A percentile compares a stretch with the other conserved stretches of the same genome.
Evolutionary conservation across 192 early-diverging fungal genomes (phyloP).

Genomic region (Jimgerdemannia lactiflua): DNA sequence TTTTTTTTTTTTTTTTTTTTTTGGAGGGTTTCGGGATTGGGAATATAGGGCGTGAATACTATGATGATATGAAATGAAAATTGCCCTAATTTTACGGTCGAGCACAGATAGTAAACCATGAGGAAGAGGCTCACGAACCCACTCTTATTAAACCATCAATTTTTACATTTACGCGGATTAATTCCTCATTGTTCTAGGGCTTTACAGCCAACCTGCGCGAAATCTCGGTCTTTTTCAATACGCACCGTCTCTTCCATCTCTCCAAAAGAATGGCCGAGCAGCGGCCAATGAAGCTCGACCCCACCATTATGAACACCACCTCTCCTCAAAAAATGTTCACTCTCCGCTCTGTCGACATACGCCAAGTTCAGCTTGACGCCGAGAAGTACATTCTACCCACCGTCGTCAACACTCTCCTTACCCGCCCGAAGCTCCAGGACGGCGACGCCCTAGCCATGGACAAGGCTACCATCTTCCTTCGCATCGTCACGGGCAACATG

Average conservation of each 20-base stretch:
- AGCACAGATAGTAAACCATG: too few species aligned
- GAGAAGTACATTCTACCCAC: slow-evolving; percentile 30
- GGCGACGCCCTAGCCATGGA: slow-evolving; percentile 11
- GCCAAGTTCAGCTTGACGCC: slow-evolving; percentile 53
- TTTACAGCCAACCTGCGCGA: slow-evolving; percentile 74
- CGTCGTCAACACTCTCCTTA: slow-evolving; percentile 4
- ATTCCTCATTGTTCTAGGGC: slow-evolving; percentile 34
- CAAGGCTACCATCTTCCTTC: slow-evolving; percentile 62
- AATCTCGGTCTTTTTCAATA: slow-evolving; percentile 64
- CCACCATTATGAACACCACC: slow-evolving; percentile 38
- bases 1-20: too few species aligned
- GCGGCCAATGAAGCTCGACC: slow-evolving; percentile 53
- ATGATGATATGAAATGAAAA: too few species aligned
- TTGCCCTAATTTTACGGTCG: too few species aligned
- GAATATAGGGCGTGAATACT: too few species aligned
- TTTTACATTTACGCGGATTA: slow-evolving; percentile 43
- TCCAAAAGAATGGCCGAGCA: slow-evolving; percentile 65
- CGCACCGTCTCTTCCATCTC: slow-evolving; percentile 51
- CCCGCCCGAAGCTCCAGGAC: slow-evolving; percentile 3
- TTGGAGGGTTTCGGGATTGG: too few species aligned
- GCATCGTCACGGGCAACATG: slow-evolving; percentile 63
- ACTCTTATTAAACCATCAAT: background rate
- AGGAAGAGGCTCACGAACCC: too few species aligned
- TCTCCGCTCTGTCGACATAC: slow-evolving; percentile 57
- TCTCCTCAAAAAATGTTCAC: slow-evolving; percentile 75